phyloP scores from a whole-genome alignment of 352 stramenopile species.

The Globisporangium spinosum region DNA sequence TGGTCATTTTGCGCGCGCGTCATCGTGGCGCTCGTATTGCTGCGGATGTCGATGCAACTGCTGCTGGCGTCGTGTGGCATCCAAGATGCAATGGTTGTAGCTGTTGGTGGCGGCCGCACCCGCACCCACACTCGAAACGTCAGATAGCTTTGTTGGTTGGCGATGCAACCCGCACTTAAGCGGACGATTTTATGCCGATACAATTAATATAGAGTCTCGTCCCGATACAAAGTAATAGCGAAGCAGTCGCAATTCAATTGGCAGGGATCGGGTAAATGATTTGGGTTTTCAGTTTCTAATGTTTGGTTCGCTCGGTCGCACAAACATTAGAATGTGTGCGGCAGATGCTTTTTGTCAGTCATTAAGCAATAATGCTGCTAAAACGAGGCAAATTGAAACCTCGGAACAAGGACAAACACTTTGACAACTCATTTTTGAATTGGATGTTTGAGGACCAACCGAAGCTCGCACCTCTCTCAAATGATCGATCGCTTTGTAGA shows the following conservation, averaged over 20 bases:
- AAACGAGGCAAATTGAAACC: neutral
- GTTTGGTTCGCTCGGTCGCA: neutral
- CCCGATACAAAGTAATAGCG: neutral
- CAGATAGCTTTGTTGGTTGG: conserved; percentile 6
- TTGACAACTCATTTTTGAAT: neutral
- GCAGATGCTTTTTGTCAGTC: neutral
- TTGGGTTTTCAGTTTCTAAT: neutral
- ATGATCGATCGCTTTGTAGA: neutral
- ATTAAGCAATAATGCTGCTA: neutral
- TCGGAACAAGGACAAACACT: neutral
- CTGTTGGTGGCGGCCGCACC: conserved; percentile 1
- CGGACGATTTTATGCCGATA: neutral
- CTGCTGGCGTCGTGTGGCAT: conserved; percentile 1
- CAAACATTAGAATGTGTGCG: too few species aligned
- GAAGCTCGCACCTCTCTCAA: neutral
- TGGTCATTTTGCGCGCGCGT: conserved; percentile 8
- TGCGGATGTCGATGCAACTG: neutral
- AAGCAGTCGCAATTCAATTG: neutral
- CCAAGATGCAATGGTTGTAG: conserved; percentile 2
- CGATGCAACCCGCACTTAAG: conserved; percentile 8
- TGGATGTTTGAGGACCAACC: neutral
- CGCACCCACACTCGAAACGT: conserved; percentile 15
- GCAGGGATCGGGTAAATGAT: neutral
- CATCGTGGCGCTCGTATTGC: conserved; percentile 7
- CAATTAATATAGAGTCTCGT: conserved; percentile 7